Conservation (phyloP, 257 asterid genomes). For the Leptodermis oblonga region DNA sequence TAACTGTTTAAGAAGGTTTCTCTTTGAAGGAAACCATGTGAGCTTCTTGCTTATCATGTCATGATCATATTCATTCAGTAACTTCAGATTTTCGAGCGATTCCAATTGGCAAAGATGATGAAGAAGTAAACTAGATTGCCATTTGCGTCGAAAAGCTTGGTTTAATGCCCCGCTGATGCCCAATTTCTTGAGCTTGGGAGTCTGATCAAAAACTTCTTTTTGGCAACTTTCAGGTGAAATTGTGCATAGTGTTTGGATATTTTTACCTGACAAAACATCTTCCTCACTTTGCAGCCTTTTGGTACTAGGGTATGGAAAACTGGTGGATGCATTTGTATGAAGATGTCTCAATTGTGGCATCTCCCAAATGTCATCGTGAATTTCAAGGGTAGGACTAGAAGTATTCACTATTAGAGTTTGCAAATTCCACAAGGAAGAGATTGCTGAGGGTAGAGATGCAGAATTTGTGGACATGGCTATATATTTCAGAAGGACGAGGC, state of each 20-base stretch:
- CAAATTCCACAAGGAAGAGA: conserved; percentile 31
- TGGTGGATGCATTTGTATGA: conserved; percentile 28
- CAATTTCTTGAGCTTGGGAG: neutral
- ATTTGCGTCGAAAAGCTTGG: neutral
- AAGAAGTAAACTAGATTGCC: neutral
- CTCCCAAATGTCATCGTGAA: conserved; percentile 29
- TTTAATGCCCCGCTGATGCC: conserved; percentile 28
- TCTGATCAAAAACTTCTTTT: neutral
- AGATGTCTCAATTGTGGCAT: conserved; percentile 35
- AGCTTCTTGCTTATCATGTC: too few relatives aligned
- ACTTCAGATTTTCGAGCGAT: conserved; percentile 32
- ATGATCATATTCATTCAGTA: conserved; percentile 12
- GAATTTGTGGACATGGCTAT: conserved; percentile 1
- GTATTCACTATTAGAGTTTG: conserved; percentile 33
- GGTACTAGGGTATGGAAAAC: conserved; percentile 4
- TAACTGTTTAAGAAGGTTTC: conserved; percentile 24
- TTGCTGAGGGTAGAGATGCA: conserved; percentile 19
- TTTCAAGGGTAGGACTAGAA: neutral
- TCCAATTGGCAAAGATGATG: neutral
- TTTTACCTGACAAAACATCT: too few relatives aligned
- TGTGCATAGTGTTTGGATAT: conserved; percentile 28
- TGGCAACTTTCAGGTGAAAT: conserved; percentile 30
- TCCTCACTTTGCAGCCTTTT: too few relatives aligned
- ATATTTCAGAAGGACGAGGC: neutral
- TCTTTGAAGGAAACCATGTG: conserved; percentile 12